These are phyloP conservation scores for Cryptococcus sp. DNA, from an alignment of 1,284 basidiomycete species.

Conservation along the genomic window DNA sequence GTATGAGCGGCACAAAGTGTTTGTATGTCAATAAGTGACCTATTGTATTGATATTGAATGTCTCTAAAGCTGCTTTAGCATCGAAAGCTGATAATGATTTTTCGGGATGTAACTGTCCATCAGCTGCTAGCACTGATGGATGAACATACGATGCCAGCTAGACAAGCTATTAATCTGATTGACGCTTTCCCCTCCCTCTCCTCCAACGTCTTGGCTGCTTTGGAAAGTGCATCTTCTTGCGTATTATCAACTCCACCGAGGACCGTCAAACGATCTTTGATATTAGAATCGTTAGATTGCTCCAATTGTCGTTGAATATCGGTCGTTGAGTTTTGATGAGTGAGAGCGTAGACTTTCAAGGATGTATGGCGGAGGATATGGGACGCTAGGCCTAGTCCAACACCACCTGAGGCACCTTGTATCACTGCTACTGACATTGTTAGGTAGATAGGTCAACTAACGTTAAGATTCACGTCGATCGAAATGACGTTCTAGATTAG, in stretches of 20 bases:
- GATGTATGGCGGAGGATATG: slow-evolving; percentile 44
- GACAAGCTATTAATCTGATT: slow-evolving; percentile 50
- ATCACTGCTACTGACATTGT: slow-evolving; percentile 40
- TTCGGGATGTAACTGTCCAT: slow-evolving; percentile 49
- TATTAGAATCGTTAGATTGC: slow-evolving; percentile 4
- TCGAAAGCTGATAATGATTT: slow-evolving; percentile 51
- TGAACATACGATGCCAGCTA: slow-evolving; percentile 48
- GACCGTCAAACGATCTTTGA: slow-evolving; percentile 41
- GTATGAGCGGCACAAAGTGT: slow-evolving; percentile 53
- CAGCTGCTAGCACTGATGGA: background rate
- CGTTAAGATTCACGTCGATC: background rate
- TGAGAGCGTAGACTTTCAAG: slow-evolving; percentile 50
- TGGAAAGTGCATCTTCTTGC: slow-evolving; percentile 45
- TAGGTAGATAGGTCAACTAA: background rate
- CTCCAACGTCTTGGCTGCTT: slow-evolving; percentile 43
- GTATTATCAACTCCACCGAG: slow-evolving; percentile 46
- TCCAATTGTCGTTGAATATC: slow-evolving; percentile 29
- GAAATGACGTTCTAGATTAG: background rate
- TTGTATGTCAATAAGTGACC: slow-evolving; percentile 52
- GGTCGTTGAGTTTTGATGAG: slow-evolving; percentile 43
- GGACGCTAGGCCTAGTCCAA: slow-evolving; percentile 28
- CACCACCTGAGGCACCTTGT: slow-evolving; percentile 33
- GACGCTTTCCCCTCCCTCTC: slow-evolving; percentile 44
- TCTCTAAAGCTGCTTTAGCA: slow-evolving; percentile 24
- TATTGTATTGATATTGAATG: slow-evolving; percentile 51